These are phyloP conservation scores for Ambrosia hybrid DNA, from an alignment of 140 eudicot genomes.

Conservation along the genomic window DNA sequence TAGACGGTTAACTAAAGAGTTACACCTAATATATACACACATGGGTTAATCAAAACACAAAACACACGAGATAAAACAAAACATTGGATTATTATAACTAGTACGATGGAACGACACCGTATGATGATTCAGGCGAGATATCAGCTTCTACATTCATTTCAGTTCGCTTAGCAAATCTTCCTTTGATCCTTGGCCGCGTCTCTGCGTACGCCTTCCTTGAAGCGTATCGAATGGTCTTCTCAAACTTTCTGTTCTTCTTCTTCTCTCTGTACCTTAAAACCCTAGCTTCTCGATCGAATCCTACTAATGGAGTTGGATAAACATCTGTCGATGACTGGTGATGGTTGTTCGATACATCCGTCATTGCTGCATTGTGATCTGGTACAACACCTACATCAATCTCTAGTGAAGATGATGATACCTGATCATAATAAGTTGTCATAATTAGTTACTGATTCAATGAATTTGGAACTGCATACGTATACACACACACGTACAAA, in stretches of 20 bases:
- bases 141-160: conserved; percentile 52
- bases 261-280: conserved; percentile 86
- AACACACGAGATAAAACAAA: no score
- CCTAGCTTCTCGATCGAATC: conserved; percentile 83
- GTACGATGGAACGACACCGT: conserved; percentile 78
- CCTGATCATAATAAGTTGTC: conserved; percentile 27
- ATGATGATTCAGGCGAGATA: conserved; percentile 53
- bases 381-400: conserved; percentile 77
- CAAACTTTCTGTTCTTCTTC: conserved; percentile 84
- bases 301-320: conserved; percentile 46
- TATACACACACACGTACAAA: no score
- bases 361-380: conserved; percentile 50
- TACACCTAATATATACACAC: no score
- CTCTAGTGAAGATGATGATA: conserved; percentile 81
- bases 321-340: conserved; percentile 35
- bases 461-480: no score
- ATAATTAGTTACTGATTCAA: neutral
- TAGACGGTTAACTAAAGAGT: no score
- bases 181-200: conserved; percentile 86
- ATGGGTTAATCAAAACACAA: no score
- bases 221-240: conserved; percentile 87
- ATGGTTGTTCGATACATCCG: conserved; percentile 47
- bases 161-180: conserved; percentile 81
- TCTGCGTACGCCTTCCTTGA: conserved; percentile 94
- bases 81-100: neutral